phyloP scores from a whole-genome alignment of 495 filamentous ascomycete genomes.

The Tuber aestivum region DNA sequence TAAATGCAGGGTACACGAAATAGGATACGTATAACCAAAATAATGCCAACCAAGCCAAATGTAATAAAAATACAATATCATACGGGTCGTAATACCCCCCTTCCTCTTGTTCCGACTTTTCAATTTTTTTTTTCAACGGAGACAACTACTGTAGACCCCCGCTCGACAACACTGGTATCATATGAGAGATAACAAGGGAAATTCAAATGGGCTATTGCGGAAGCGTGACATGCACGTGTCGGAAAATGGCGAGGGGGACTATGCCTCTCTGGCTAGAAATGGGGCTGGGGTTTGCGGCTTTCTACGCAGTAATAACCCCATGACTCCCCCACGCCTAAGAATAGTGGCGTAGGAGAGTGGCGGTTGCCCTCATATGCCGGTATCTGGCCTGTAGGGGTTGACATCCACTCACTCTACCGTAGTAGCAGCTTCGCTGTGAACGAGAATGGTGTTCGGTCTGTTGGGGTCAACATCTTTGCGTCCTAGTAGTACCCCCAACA shows the following conservation, averaged over 20 bases:
- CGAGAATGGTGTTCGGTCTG: background rate
- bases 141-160: too few species aligned
- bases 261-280: background rate
- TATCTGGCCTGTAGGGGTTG: background rate
- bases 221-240: background rate
- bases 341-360: background rate
- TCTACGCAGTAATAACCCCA: background rate
- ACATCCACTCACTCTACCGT: background rate
- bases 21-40: background rate
- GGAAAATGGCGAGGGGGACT: background rate
- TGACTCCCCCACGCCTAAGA: background rate
- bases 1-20: background rate
- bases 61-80: background rate
- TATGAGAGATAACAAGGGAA: background rate
- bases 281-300: background rate
- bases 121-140: background rate
- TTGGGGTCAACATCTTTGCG: background rate
- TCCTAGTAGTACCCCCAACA: background rate
- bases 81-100: background rate
- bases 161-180: background rate
- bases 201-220: background rate
- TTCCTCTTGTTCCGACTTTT: background rate
- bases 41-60: background rate
- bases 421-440: background rate
- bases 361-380: background rate